These are phyloP conservation scores for Xylona heveae DNA, from an alignment of 495 filamentous ascomycete species.

Conservation along the genomic window DNA sequence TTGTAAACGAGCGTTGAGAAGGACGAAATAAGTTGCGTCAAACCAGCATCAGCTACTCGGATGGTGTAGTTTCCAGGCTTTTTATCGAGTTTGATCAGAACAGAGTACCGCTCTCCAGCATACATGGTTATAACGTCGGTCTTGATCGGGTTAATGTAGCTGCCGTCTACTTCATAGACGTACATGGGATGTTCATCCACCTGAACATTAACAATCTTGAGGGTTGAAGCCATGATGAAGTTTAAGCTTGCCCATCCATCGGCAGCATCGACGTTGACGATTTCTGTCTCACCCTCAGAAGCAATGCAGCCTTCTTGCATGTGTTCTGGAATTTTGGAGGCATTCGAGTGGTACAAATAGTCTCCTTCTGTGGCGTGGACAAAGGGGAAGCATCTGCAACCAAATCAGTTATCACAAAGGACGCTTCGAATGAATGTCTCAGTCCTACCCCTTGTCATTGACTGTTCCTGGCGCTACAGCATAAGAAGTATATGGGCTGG, in stretches of 20 bases:
- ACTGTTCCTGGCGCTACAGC: no score
- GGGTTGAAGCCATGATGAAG: conserved; percentile 20
- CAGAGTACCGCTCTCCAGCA: conserved; percentile 22
- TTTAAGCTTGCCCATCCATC: conserved; percentile 25
- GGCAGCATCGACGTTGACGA: conserved; percentile 16
- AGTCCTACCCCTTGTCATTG: no score
- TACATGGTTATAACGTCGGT: conserved; percentile 17
- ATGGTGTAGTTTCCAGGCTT: conserved; percentile 17
- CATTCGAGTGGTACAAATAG: no score
- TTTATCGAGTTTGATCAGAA: conserved; percentile 18
- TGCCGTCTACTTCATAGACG: conserved; percentile 24
- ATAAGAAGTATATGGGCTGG: no score
- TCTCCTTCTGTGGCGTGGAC: no score
- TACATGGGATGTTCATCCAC: conserved; percentile 23
- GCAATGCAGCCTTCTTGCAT: no score
- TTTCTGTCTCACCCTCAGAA: conserved; percentile 16
- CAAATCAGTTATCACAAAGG: no score
- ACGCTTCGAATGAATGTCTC: no score
- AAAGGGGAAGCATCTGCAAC: no score
- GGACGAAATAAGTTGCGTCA: conserved; percentile 17
- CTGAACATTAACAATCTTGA: conserved; percentile 20
- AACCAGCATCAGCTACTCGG: conserved; percentile 14
- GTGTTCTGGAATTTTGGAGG: no score
- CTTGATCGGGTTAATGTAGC: conserved; percentile 19
- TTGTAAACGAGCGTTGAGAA: conserved; percentile 17